Percentiles rank a stretch among this genome's conserved stretches.
Evolutionary conservation across 148 eudicot genomes (phyloP).

Genomic region (Dianthus caryophyllus): DNA sequence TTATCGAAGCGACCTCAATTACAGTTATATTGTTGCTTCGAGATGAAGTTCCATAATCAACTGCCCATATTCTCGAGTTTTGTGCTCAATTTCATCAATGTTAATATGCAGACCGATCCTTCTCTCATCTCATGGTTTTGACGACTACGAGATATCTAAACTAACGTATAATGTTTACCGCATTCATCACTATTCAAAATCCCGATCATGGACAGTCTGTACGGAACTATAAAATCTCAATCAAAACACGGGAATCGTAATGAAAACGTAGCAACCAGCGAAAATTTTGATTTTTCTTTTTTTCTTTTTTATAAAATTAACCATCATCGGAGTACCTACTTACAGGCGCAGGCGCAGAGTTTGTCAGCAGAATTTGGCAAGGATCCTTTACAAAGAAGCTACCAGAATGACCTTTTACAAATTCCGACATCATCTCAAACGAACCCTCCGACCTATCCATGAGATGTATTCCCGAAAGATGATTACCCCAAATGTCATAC

Average conservation of each 20-base stretch:
- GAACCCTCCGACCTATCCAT: constrained; percentile 27
- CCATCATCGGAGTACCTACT: constrained; percentile 39
- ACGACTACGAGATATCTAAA: too few relatives aligned
- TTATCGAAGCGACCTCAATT: too few relatives aligned
- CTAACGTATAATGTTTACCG: neutral
- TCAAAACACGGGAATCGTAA: constrained; percentile 5
- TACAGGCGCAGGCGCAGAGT: constrained; percentile 40
- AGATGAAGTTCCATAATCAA: too few relatives aligned
- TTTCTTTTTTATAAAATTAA: constrained; percentile 28
- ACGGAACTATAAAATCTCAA: neutral
- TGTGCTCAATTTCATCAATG: too few relatives aligned
- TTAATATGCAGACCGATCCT: too few relatives aligned
- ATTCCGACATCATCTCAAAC: constrained; percentile 19
- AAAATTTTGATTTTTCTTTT: constrained; percentile 11
- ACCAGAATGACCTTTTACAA: constrained; percentile 38
- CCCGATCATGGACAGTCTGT: neutral
- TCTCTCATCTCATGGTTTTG: too few relatives aligned
- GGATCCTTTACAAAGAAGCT: constrained; percentile 78
- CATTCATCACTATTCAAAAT: neutral
- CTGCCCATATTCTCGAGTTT: too few relatives aligned
- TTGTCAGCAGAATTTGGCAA: constrained; percentile 36
- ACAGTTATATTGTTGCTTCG: too few relatives aligned
- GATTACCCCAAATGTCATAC: constrained; percentile 88
- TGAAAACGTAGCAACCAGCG: neutral
- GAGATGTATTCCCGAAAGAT: constrained; percentile 54